phyloP scores from a whole-genome alignment of 2,329 filamentous ascomycete genomes.

The Cladophialophora yegresii region DNA sequence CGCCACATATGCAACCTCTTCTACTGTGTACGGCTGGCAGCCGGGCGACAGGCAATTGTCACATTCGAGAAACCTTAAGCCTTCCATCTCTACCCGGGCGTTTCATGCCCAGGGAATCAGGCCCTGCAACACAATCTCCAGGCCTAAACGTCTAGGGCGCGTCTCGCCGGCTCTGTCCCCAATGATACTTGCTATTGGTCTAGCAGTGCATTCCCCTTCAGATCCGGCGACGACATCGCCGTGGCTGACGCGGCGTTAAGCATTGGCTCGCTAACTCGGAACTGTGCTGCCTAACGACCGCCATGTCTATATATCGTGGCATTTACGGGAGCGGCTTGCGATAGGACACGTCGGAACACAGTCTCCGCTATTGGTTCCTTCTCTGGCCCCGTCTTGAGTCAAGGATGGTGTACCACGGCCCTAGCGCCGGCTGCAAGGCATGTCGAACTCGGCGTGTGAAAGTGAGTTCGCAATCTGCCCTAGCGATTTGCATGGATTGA shows the following conservation, averaged over 20 bases:
- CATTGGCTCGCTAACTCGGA: conserved; percentile 12
- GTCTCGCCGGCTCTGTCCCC: neutral
- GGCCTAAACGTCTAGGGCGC: neutral
- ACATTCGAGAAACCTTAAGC: neutral
- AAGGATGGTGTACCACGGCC: conserved; percentile 37
- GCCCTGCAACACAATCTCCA: conserved; percentile 3
- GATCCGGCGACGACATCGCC: conserved; percentile 12
- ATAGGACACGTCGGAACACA: conserved; percentile 9
- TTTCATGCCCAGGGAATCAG: conserved; percentile 10
- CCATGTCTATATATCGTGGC: conserved; percentile 17
- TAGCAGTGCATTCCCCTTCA: neutral
- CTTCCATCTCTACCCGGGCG: neutral
- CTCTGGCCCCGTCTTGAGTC: neutral
- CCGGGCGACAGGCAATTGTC: neutral
- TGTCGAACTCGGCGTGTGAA: conserved; percentile 37
- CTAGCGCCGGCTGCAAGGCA: conserved; percentile 34
- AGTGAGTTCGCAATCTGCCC: conserved; percentile 20
- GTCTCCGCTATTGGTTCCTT: conserved; percentile 5
- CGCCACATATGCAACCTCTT: neutral
- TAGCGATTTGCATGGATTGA: neutral
- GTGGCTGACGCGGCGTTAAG: conserved; percentile 14
- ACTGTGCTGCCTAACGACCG: conserved; percentile 14
- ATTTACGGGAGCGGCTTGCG: conserved; percentile 15
- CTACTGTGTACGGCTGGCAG: neutral
- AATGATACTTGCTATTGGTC: conserved; percentile 2